Evolutionary conservation across 2,329 filamentous ascomycete species (phyloP).

Genomic region (Fusarium pseudograminearum): DNA sequence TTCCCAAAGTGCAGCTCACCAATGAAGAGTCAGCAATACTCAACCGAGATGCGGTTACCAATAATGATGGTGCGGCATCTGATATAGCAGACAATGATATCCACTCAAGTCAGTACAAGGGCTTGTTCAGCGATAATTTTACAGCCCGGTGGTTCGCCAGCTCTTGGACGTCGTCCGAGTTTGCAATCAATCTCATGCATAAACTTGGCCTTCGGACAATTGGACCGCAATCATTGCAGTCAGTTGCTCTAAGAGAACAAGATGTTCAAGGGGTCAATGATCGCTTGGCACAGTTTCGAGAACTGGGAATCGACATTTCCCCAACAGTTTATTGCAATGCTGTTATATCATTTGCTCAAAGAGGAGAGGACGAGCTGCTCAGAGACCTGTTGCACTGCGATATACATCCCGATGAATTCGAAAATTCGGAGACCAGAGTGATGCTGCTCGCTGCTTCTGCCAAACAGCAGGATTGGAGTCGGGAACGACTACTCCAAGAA

Average conservation of each 20-base stretch:
- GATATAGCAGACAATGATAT: neutral
- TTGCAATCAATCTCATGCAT: slow-evolving; percentile 75
- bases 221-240: slow-evolving; percentile 80
- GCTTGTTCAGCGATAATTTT: slow-evolving; percentile 61
- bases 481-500: slow-evolving; percentile 59
- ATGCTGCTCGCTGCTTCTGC: slow-evolving; percentile 53
- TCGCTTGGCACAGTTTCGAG: slow-evolving; percentile 71
- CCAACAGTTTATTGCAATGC: slow-evolving; percentile 74
- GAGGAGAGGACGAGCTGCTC: slow-evolving; percentile 65
- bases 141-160: slow-evolving; percentile 86
- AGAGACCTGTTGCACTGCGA: slow-evolving; percentile 61
- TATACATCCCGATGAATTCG: slow-evolving; percentile 68
- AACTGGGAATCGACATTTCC: slow-evolving; percentile 71
- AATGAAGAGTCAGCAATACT: slow-evolving; percentile 52
- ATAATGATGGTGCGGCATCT: neutral
- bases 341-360: slow-evolving; percentile 71
- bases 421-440: slow-evolving; percentile 58
- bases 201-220: slow-evolving; percentile 78
- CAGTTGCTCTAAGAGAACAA: slow-evolving; percentile 76
- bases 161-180: slow-evolving; percentile 76
- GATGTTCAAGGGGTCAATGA: slow-evolving; percentile 66
- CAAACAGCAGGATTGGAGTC: slow-evolving; percentile 53
- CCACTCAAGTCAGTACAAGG: slow-evolving; percentile 14
- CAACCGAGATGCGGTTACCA: slow-evolving; percentile 2
- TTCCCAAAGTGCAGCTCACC: slow-evolving; percentile 54